These are phyloP conservation scores for Podaxis rugospora DNA, from an alignment of 768 basidiomycete species.

Conservation along the genomic window DNA sequence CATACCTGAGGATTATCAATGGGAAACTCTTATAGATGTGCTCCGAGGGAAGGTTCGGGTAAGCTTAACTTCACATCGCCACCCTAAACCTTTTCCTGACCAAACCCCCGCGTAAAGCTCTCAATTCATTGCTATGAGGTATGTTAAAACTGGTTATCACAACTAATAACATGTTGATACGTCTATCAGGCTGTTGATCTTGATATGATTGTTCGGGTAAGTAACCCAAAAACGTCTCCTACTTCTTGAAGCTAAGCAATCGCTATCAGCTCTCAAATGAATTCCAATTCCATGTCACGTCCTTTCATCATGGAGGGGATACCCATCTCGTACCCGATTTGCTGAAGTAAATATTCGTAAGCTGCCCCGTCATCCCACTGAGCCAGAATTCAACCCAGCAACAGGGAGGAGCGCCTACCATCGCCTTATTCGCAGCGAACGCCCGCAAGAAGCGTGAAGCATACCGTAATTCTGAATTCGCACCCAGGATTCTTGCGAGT, in stretches of 20 bases:
- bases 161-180: background rate
- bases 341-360: constrained; percentile 65
- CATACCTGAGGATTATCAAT: constrained; percentile 63
- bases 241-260: background rate
- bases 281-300: constrained; percentile 72
- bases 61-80: background rate
- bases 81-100: background rate
- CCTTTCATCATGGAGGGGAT: constrained; percentile 78
- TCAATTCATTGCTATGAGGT: constrained; percentile 43
- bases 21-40: constrained; percentile 69
- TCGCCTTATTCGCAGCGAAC: constrained; percentile 72
- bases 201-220: constrained; percentile 60
- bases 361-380: background rate
- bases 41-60: constrained; percentile 75
- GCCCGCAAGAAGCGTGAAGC: constrained; percentile 46
- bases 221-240: constrained; percentile 15
- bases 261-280: constrained; percentile 63
- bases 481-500: constrained; percentile 65
- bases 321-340: constrained; percentile 77
- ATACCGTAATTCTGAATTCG: constrained; percentile 71
- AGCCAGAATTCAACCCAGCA: background rate
- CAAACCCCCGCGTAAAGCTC: constrained; percentile 18
- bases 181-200: constrained; percentile 54
- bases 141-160: background rate
- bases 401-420: constrained; percentile 51